These are phyloP conservation scores for Sapria himalayana DNA, from an alignment of 345 rosid species.

Conservation along the genomic window DNA sequence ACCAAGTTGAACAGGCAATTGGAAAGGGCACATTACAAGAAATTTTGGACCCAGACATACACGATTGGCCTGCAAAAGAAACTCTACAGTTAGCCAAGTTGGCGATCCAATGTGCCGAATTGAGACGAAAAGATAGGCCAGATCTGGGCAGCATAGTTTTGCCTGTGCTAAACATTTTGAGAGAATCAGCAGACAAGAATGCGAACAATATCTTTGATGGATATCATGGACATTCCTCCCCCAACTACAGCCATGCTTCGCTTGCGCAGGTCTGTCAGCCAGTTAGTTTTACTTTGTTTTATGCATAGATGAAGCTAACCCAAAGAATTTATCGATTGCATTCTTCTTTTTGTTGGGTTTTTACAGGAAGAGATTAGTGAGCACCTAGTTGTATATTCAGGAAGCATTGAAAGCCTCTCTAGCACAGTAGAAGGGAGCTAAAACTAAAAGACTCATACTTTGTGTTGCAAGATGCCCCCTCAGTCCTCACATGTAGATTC, in stretches of 20 bases:
- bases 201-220: conserved; percentile 13
- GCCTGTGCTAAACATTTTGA: conserved; percentile 37
- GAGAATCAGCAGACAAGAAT: conserved; percentile 36
- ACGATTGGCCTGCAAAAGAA: conserved; percentile 69
- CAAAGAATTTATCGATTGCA: background rate
- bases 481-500: no score
- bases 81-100: conserved; percentile 33
- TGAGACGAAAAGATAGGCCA: conserved; percentile 79
- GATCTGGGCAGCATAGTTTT: conserved; percentile 55
- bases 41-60: conserved; percentile 46
- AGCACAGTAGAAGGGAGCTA: no score
- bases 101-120: conserved; percentile 49
- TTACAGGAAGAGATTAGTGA: conserved; percentile 35
- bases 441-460: no score
- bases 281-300: no score
- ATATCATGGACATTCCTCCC: conserved; percentile 11
- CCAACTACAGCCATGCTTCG: conserved; percentile 12
- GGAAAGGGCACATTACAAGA: conserved; percentile 33
- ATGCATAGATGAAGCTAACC: background rate
- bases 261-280: conserved; percentile 20
- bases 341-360: background rate
- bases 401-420: conserved; percentile 10
- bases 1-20: conserved; percentile 24
- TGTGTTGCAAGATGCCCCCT: no score
- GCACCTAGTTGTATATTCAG: conserved; percentile 10